phyloP scores from a whole-genome alignment of 2,329 filamentous ascomycete species.

The Neonectria sp. region DNA sequence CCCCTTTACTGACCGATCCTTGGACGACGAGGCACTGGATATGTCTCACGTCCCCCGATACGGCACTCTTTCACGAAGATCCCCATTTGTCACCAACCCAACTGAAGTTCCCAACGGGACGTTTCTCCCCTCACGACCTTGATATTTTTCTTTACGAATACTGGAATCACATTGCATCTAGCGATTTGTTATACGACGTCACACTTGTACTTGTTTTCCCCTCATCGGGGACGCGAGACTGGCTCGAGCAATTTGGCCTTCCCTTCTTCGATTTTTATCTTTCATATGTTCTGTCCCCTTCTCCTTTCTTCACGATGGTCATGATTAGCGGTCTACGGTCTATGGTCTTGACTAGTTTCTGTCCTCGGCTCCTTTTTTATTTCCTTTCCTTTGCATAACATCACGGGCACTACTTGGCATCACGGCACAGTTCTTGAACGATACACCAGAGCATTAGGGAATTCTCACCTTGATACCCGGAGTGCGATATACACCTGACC shows the following conservation, averaged over 20 bases:
- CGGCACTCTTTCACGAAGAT: background rate
- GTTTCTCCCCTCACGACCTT: conserved; percentile 35
- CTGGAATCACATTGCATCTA: conserved; percentile 33
- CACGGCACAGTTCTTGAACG: conserved; percentile 51
- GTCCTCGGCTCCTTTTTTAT: conserved; percentile 29
- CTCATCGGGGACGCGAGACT: conserved; percentile 1
- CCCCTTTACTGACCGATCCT: background rate
- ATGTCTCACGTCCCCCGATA: background rate
- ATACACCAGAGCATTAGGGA: conserved; percentile 56
- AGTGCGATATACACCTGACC: conserved; percentile 54
- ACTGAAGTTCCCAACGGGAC: conserved; percentile 6
- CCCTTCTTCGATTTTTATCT: conserved; percentile 19
- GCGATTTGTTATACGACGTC: conserved; percentile 34
- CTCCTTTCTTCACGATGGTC: conserved; percentile 21
- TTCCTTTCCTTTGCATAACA: conserved; percentile 37
- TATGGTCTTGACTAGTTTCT: conserved; percentile 24
- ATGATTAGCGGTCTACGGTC: conserved; percentile 31
- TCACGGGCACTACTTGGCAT: conserved; percentile 46
- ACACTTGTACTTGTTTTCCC: conserved; percentile 16
- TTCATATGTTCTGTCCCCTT: conserved; percentile 21
- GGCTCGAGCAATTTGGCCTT: conserved; percentile 19
- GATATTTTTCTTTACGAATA: conserved; percentile 29
- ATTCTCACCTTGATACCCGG: conserved; percentile 58
- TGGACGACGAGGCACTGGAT: conserved; percentile 5
- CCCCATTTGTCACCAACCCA: background rate